Evolutionary conservation across 768 basidiomycete species (phyloP).

Genomic region (Termitomyces bulborhizus): DNA sequence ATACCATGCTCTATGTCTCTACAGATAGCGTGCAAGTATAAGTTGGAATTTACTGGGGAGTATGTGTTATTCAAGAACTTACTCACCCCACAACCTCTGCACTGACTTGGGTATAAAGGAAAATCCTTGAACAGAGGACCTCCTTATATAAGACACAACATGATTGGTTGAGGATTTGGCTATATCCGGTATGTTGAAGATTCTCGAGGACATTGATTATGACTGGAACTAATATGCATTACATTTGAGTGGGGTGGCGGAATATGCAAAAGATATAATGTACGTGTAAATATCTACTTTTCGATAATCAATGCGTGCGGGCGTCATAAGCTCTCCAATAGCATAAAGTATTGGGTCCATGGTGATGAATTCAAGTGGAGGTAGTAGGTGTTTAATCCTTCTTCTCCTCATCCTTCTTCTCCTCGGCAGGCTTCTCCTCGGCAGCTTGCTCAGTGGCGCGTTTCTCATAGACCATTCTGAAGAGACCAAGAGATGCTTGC

Average conservation of each 20-base stretch:
- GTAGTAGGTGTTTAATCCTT: slow-evolving; percentile 53
- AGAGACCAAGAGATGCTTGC: slow-evolving; percentile 89
- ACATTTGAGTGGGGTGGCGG: slow-evolving; percentile 10
- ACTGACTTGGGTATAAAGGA: neutral
- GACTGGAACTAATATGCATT: neutral
- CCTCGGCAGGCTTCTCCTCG: slow-evolving; percentile 31
- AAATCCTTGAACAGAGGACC: neutral
- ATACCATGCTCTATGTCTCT: slow-evolving; percentile 12
- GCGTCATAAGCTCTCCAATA: slow-evolving; percentile 8
- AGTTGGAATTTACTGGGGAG: slow-evolving; percentile 11
- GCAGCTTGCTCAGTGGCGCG: slow-evolving; percentile 64
- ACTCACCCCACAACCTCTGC: neutral
- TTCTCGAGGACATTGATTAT: neutral
- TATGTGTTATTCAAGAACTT: neutral
- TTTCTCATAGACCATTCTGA: slow-evolving; percentile 98
- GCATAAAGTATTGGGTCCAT: slow-evolving; percentile 1
- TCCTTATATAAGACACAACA: neutral
- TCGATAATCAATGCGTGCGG: slow-evolving; percentile 10
- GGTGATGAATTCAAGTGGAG: neutral
- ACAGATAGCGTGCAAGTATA: neutral
- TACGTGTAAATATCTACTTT: slow-evolving; percentile 13
- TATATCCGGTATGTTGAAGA: neutral
- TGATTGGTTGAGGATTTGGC: neutral
- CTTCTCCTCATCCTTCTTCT: slow-evolving; percentile 68
- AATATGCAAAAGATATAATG: slow-evolving; percentile 8